Base-by-base conservation (phyloP, 805 yeast species). In the Vanderwaltozyma tropicalis region DNA sequence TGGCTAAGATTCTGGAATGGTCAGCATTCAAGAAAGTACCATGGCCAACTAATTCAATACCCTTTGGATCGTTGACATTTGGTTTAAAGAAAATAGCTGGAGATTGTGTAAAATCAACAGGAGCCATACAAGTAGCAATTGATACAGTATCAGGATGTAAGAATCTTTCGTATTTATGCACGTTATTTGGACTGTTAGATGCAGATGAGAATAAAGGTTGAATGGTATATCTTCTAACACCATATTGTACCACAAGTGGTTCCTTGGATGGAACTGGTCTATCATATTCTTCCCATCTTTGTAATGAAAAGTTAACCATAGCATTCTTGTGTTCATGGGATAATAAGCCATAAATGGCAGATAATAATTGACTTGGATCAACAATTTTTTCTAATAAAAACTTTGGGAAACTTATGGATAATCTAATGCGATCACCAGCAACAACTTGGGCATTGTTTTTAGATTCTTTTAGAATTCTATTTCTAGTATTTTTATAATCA, bases 21-120 rank as follows among this genome's bases (percentile, higher is more conserved):
- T 92, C 96, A 31, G 88, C 74, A 56, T 85, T 85, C 52, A 82
- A 69, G 67, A 87, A 83, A 0, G 95, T 76, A 31, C 99, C 99
- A 45, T 83, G 82, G 3, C 95, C 98, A 20, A 89, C 68, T 32
- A 94, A 70, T 51, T 78, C 80, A 32, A 81, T 49, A 26, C 69
- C 63, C 40, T 56, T 62, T 14, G 62, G 53, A 22, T 74, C 76
- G 20, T 63, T 67, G 1, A 64, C 53, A 3, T 67, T 62, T 25
- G 72, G 73, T 53, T 78, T 84, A 70, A 84, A 85, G 59, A 81
- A 86, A 28, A 87, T 65, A 2, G 87, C 84, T 1, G 97, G 96
- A 0, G 88, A 76, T 49, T 78, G 80, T 32, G 86, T 78, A 61
- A 92, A 83, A 30, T 80, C 72, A 1, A 80, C 80, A 10, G 98